Base-by-base conservation (phyloP, 2,329 filamentous ascomycete species). In the Phyllosticta citrichinensis region DNA sequence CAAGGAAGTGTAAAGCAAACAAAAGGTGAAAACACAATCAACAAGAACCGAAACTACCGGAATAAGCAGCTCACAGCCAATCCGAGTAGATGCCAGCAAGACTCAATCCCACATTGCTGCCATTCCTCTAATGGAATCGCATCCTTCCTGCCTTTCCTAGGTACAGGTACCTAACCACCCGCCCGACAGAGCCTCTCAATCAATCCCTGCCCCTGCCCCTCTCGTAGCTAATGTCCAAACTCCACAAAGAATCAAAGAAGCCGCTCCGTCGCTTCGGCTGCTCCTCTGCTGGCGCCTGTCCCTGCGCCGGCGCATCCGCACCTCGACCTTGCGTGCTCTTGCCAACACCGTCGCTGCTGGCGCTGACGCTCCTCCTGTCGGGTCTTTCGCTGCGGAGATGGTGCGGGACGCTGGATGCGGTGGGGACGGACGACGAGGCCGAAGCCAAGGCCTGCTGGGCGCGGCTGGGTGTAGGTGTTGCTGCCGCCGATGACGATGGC, bases 221-320 rank as follows among this genome's bases (percentile, higher is more conserved):
- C 59, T 74, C 70, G 64, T 73, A 73, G 35, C 66, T 71, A n/a
- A 74, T 69, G 61, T 75, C 72, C 17, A 74, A 69, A 65, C 74
- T 72, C 54, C 73, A 74, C 40, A 75, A 66, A 47, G 68, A 71
- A 62, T 75, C 73, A 70, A 71, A 75, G 24, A 75, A 68, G 54
- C 73, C 72, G 1, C 69, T 66, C 52, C 67, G 57, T 3, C 20
- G 69, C 63, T 69, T 66, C 19, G 25, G 40, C 57, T 65, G 65
- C 50, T 64, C 65, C 59, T 67, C 68, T 3, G 58, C 35, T 8
- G 59, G 10, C 20, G 61, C 53, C 47, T 58, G 57, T 19, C 53
- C 56, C 24, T 55, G 50, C 47, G 54, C 30, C 19, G 57, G 12
- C 52, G 54, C 33, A 53, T 35, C 53, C 27, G 14, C 24, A 20